These are phyloP conservation scores for Blechomonas ayalai DNA, from an alignment of 208 protist species.

Conservation along the genomic window DNA sequence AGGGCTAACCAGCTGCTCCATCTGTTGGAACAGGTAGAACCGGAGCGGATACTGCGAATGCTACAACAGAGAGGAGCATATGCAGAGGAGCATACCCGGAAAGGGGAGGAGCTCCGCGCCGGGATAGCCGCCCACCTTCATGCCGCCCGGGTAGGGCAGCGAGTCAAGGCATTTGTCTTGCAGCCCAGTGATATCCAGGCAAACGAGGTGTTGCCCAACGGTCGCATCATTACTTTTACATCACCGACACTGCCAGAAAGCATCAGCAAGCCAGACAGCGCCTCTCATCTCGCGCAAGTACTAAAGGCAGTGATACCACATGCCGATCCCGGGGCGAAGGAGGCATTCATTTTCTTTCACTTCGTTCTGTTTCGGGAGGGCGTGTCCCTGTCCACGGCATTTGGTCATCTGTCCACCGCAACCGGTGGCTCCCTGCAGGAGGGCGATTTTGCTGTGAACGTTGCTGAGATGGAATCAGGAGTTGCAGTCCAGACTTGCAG, in stretches of 20 bases:
- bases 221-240: slow-evolving; percentile 59
- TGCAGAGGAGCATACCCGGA: slow-evolving; percentile 7
- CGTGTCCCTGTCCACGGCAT: slow-evolving; percentile 22
- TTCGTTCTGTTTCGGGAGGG: slow-evolving; percentile 57
- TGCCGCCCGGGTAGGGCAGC: slow-evolving; percentile 1
- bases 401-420: slow-evolving; percentile 19
- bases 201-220: slow-evolving; percentile 54
- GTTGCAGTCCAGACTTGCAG: slow-evolving; percentile 55
- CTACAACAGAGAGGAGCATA: neutral
- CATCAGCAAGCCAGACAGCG: slow-evolving; percentile 11
- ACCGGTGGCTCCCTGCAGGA: slow-evolving; percentile 14
- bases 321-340: neutral
- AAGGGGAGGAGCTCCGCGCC: slow-evolving; percentile 14
- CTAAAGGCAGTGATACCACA: neutral
- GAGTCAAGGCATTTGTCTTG: slow-evolving; percentile 11
- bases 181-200: slow-evolving; percentile 55
- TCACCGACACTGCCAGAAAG: slow-evolving; percentile 24
- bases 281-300: neutral
- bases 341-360: slow-evolving; percentile 35
- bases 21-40: slow-evolving; percentile 21
- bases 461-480: slow-evolving; percentile 21
- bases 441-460: slow-evolving; percentile 19
- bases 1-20: slow-evolving; percentile 15
- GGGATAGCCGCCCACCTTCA: slow-evolving; percentile 23
- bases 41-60: neutral